These are phyloP conservation scores for Pseudonectria buxi DNA, from an alignment of 2,329 filamentous ascomycete species.

Conservation along the genomic window DNA sequence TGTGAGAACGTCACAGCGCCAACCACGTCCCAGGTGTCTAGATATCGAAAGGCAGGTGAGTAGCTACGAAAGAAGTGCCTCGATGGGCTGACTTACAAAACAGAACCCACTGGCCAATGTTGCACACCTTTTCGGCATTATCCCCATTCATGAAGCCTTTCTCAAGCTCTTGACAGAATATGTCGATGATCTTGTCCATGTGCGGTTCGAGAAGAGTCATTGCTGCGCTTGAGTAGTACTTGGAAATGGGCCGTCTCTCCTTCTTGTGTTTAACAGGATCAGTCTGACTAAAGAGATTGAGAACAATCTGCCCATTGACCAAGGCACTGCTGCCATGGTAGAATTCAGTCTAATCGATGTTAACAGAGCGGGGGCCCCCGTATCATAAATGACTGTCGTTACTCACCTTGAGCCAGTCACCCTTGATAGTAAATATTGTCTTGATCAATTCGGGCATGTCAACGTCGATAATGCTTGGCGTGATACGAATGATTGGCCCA, in stretches of 20 bases:
- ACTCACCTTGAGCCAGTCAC: slow-evolving; percentile 27
- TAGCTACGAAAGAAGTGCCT: background rate
- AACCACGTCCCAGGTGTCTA: slow-evolving; percentile 34
- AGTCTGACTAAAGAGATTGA: slow-evolving; percentile 20
- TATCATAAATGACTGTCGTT: slow-evolving; percentile 1
- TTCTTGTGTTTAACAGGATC: slow-evolving; percentile 15
- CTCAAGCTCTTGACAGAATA: slow-evolving; percentile 27
- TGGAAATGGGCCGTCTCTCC: slow-evolving; percentile 19
- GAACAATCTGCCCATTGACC: slow-evolving; percentile 19
- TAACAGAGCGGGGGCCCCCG: too few relatives aligned
- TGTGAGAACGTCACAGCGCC: slow-evolving; percentile 35
- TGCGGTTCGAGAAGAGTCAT: slow-evolving; percentile 18
- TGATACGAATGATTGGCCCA: slow-evolving; percentile 35
- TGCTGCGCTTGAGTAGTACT: slow-evolving; percentile 19
- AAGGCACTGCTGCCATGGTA: slow-evolving; percentile 21
- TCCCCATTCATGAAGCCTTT: slow-evolving; percentile 22
- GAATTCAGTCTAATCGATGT: slow-evolving; percentile 14
- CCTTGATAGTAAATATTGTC: slow-evolving; percentile 28
- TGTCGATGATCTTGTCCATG: slow-evolving; percentile 24
- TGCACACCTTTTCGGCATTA: slow-evolving; percentile 20
- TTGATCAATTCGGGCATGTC: slow-evolving; percentile 31
- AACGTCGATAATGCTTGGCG: slow-evolving; percentile 31
- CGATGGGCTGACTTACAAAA: slow-evolving; percentile 27
- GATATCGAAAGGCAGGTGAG: background rate
- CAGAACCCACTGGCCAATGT: slow-evolving; percentile 35